phyloP scores from a whole-genome alignment of 805 yeast genomes.

The Starmerella stigmatis region DNA sequence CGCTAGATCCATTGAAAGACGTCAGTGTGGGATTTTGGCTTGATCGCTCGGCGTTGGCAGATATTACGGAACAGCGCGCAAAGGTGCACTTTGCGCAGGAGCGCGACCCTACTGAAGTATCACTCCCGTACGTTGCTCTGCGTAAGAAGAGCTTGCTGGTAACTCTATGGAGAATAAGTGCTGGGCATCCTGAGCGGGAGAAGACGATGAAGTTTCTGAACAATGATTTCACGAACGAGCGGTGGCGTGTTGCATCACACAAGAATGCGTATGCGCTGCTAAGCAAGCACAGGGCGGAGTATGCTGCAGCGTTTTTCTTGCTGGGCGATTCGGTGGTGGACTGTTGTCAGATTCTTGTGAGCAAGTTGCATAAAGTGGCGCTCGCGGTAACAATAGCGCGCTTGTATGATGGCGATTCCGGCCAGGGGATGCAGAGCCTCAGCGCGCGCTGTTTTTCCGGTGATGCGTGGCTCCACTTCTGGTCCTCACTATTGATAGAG shows the following conservation, averaged over 20 bases:
- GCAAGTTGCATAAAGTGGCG: slow-evolving; percentile 54
- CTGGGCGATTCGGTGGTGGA: slow-evolving; percentile 68
- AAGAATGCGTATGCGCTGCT: slow-evolving; percentile 86
- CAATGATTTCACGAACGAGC: slow-evolving; percentile 60
- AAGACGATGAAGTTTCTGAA: slow-evolving; percentile 69
- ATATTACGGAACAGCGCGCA: slow-evolving; percentile 58
- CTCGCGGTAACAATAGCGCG: slow-evolving; percentile 76
- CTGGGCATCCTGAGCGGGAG: slow-evolving; percentile 66
- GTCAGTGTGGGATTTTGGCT: slow-evolving; percentile 41
- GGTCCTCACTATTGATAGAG: slow-evolving; percentile 25
- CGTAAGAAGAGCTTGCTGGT: slow-evolving; percentile 63
- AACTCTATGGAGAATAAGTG: slow-evolving; percentile 73
- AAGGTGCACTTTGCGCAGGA: slow-evolving; percentile 53
- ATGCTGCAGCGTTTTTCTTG: slow-evolving; percentile 82
- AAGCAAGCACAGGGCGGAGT: slow-evolving; percentile 75
- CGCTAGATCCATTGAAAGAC: background rate
- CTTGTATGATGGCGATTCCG: slow-evolving; percentile 50
- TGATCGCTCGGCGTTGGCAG: slow-evolving; percentile 37
- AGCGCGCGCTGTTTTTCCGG: slow-evolving; percentile 18
- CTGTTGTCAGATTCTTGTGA: slow-evolving; percentile 61
- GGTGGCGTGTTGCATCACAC: slow-evolving; percentile 83
- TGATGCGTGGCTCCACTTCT: slow-evolving; percentile 10
- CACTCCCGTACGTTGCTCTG: slow-evolving; percentile 69
- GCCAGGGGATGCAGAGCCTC: slow-evolving; percentile 40
- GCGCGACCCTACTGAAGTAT: slow-evolving; percentile 63